phyloP scores from a whole-genome alignment of 2,329 filamentous ascomycete species.

The Aquanectria penicillioides region DNA sequence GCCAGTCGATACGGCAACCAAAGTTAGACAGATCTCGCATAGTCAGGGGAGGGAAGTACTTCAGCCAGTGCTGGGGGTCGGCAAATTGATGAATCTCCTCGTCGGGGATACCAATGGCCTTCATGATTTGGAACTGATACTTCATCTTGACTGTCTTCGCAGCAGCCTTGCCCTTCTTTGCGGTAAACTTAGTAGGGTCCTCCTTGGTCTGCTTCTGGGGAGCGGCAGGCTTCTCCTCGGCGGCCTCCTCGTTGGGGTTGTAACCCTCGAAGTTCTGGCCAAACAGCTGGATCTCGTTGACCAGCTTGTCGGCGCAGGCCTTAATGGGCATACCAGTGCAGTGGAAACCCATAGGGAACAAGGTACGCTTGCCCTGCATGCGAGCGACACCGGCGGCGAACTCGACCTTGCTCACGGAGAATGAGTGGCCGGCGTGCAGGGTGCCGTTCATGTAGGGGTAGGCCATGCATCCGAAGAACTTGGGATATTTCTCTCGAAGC shows the following conservation, averaged over 20 bases:
- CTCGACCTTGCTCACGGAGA: slow-evolving; percentile 92
- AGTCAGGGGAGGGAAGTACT: slow-evolving; percentile 76
- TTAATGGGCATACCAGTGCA: slow-evolving; percentile 97
- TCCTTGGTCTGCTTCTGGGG: slow-evolving; percentile 77
- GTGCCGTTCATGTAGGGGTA: slow-evolving; percentile 84
- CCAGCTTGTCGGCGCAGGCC: slow-evolving; percentile 94
- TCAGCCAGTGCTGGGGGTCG: slow-evolving; percentile 90
- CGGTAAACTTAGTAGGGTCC: slow-evolving; percentile 90
- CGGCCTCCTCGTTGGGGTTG: slow-evolving; percentile 67
- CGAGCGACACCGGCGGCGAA: slow-evolving; percentile 87
- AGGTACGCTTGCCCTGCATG: slow-evolving; percentile 87
- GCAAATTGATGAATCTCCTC: slow-evolving; percentile 95
- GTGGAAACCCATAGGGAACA: slow-evolving; percentile 96
- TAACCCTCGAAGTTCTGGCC: slow-evolving; percentile 87
- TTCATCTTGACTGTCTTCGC: slow-evolving; percentile 93
- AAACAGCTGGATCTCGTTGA: slow-evolving; percentile 88
- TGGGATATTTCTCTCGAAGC: slow-evolving; percentile 83
- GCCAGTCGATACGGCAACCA: slow-evolving; percentile 91
- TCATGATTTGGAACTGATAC: slow-evolving; percentile 96
- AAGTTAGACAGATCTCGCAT: slow-evolving; percentile 83
- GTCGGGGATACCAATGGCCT: slow-evolving; percentile 85
- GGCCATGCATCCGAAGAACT: slow-evolving; percentile 79
- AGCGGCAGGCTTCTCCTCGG: slow-evolving; percentile 62
- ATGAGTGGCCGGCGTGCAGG: slow-evolving; percentile 90
- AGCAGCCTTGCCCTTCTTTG: slow-evolving; percentile 91